Evolutionary conservation across 2,329 filamentous ascomycete genomes (phyloP).

Genomic region (Dactylellina drechsleri): DNA sequence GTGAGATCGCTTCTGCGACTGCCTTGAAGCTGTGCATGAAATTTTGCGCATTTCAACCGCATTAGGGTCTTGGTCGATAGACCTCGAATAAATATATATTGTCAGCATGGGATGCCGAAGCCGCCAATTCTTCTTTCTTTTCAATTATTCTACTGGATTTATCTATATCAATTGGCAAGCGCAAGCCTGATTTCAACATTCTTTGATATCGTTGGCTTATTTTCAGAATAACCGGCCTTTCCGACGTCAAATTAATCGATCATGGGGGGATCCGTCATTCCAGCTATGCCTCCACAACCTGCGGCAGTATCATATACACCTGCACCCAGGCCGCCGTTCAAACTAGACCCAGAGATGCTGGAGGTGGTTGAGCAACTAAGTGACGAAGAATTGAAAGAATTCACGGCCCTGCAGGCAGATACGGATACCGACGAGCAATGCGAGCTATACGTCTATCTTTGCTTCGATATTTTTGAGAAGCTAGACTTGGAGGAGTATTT

Average conservation of each 20-base stretch:
- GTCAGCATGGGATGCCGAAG: too few species aligned
- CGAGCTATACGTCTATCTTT: conserved; percentile 21
- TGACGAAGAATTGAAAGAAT: conserved; percentile 19
- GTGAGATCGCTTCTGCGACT: too few species aligned
- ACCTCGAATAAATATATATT: too few species aligned
- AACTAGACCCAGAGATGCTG: conserved; percentile 17
- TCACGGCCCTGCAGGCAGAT: conserved; percentile 4
- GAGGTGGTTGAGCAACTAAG: conserved; percentile 6
- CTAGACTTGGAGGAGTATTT: neutral
- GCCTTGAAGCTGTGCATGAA: too few species aligned
- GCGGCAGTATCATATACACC: conserved; percentile 1
- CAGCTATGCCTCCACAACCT: conserved; percentile 6
- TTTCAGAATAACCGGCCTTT: neutral
- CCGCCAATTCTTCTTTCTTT: too few species aligned
- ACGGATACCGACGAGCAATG: conserved; percentile 12
- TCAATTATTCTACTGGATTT: too few species aligned
- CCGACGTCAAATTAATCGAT: neutral
- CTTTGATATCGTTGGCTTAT: neutral
- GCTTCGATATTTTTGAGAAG: conserved; percentile 9
- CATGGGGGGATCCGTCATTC: neutral
- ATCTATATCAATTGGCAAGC: too few species aligned
- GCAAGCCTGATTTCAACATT: too few species aligned
- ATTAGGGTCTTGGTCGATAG: too few species aligned
- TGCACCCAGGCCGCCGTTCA: conserved; percentile 14
- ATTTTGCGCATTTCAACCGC: too few species aligned